Percentiles rank a stretch among this genome's conserved stretches.
Evolutionary conservation across 2,329 filamentous ascomycete species (phyloP).

Genomic region (Aspergillus brunneoviolaceus): DNA sequence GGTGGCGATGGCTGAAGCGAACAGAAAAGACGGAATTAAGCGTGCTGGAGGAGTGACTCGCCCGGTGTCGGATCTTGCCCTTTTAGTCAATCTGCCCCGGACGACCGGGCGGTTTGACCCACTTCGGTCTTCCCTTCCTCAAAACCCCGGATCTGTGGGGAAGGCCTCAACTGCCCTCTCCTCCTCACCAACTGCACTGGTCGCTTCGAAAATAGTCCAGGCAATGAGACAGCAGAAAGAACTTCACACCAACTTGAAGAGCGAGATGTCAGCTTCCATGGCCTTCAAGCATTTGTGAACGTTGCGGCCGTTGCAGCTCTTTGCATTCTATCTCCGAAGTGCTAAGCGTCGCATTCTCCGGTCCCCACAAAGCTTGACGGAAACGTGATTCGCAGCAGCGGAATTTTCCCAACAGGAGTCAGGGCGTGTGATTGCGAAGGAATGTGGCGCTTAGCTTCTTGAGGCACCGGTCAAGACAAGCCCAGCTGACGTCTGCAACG

Average conservation of each 20-base stretch:
- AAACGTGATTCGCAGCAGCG: neutral
- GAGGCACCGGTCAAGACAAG: neutral
- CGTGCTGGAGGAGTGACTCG: neutral
- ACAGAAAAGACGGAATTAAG: neutral
- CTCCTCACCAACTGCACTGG: too few relatives aligned
- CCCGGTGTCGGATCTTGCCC: neutral
- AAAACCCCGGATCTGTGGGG: neutral
- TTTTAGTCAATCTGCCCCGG: constrained; percentile 1
- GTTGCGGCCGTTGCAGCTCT: neutral
- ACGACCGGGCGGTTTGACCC: neutral
- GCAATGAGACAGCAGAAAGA: too few relatives aligned
- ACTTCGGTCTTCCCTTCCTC: neutral
- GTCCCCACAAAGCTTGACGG: neutral
- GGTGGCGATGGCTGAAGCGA: neutral
- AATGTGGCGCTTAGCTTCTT: neutral
- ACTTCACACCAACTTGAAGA: too few relatives aligned
- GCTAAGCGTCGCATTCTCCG: neutral
- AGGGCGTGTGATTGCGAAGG: neutral
- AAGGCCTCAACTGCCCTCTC: neutral
- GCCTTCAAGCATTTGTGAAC: too few relatives aligned
- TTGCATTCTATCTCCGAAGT: neutral
- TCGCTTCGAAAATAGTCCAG: too few relatives aligned
- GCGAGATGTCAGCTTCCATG: too few relatives aligned
- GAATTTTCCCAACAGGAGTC: neutral
- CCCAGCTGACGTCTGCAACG: neutral